Evolutionary conservation across 129 eudicot species (phyloP).

Genomic region (sunflower (Helianthus annuus)): HanXRQr2.0-SUNRISE NC_035446.2:34356327-34356826

Average conservation of each 20-base stretch:
- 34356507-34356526: slow-evolving; percentile 7
- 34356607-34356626: slow-evolving; percentile 61
- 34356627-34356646: slow-evolving; percentile 92
- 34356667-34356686: slow-evolving; percentile 76
- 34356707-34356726: slow-evolving; percentile 70
- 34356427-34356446: neutral
- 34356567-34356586: slow-evolving; percentile 52
- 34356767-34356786: slow-evolving; percentile 55
- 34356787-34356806: slow-evolving; percentile 56
- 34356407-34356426: too few relatives aligned
- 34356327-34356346: too few relatives aligned
- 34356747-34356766: slow-evolving; percentile 59
- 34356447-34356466: neutral
- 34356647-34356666: slow-evolving; percentile 78
- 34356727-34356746: slow-evolving; percentile 79
- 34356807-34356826: slow-evolving; percentile 44
- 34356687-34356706: slow-evolving; percentile 56
- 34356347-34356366: too few relatives aligned
- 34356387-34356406: too few relatives aligned
- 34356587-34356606: slow-evolving; percentile 60
- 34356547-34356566: slow-evolving; percentile 64
- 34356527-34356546: slow-evolving; percentile 8
- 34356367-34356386: too few relatives aligned
- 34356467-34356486: neutral
- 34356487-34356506: neutral